Conservation (phyloP, 2,329 filamentous ascomycete species). For the Simplicillium aogashimaense region DNA sequence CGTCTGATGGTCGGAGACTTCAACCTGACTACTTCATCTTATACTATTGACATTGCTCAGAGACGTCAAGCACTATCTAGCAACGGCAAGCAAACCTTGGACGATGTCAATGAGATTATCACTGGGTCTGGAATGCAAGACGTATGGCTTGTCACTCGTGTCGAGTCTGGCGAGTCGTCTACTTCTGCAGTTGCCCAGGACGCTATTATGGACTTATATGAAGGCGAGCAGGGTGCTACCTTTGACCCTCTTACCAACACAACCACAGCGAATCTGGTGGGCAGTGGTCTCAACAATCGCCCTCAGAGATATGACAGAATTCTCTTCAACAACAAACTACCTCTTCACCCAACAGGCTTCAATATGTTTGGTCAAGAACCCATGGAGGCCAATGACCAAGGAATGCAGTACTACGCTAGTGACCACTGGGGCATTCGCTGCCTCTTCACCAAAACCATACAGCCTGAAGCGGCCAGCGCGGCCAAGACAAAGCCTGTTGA, state of each 20-base stretch:
- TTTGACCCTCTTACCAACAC: constrained; percentile 50
- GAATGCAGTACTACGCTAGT: constrained; percentile 26
- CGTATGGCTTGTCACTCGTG: constrained; percentile 35
- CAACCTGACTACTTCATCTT: constrained; percentile 50
- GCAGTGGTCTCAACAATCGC: constrained; percentile 35
- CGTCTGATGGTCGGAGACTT: constrained; percentile 55
- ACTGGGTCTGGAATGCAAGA: constrained; percentile 38
- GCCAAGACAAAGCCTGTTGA: constrained; percentile 15
- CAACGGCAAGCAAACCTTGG: constrained; percentile 31
- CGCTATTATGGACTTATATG: constrained; percentile 25
- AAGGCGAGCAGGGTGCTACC: constrained; percentile 55
- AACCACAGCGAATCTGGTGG: constrained; percentile 41
- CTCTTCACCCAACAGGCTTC: constrained; percentile 27
- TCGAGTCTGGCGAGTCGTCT: constrained; percentile 31
- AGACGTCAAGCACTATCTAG: constrained; percentile 42
- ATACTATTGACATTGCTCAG: constrained; percentile 42
- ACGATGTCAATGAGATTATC: constrained; percentile 35
- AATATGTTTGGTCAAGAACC: constrained; percentile 42
- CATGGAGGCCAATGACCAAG: background rate
- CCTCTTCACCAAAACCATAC: constrained; percentile 16
- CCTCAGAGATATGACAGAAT: constrained; percentile 60
- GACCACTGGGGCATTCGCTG: constrained; percentile 51
- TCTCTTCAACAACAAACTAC: constrained; percentile 35
- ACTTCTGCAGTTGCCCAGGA: constrained; percentile 13
- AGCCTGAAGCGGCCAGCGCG: background rate